These are phyloP conservation scores for Termitomyces sp. DNA, from an alignment of 768 basidiomycete species.

Conservation along the genomic window DNA sequence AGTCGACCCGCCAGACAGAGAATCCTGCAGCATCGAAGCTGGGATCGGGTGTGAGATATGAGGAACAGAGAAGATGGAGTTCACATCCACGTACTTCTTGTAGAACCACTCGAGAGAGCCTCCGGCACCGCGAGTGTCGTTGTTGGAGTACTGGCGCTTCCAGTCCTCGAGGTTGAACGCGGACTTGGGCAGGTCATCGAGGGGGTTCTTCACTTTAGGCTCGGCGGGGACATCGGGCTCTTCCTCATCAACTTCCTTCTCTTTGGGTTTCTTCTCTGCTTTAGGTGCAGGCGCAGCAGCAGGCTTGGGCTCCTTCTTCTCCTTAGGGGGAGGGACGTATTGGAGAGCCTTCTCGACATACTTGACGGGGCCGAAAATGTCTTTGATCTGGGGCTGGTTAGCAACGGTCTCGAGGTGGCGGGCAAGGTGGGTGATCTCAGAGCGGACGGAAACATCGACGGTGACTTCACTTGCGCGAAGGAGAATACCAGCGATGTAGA, in stretches of 20 bases:
- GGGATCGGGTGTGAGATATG: not conserved
- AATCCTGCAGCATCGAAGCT: constrained; percentile 89
- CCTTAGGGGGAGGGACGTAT: constrained; percentile 75
- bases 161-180: constrained; percentile 91
- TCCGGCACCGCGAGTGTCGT: constrained; percentile 83
- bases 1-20: constrained; percentile 90
- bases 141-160: constrained; percentile 98
- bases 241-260: constrained; percentile 67
- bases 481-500: constrained; percentile 62
- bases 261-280: constrained; percentile 62
- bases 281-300: constrained; percentile 50
- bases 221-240: constrained; percentile 72
- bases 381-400: constrained; percentile 78
- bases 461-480: constrained; percentile 49
- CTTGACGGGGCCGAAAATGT: constrained; percentile 55
- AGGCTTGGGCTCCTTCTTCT: constrained; percentile 67
- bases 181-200: constrained; percentile 87
- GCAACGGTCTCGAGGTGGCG: constrained; percentile 85
- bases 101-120: constrained; percentile 97
- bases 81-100: constrained; percentile 70
- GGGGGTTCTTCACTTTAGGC: constrained; percentile 93
- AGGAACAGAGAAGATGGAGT: not conserved
- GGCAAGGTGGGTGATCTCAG: constrained; percentile 70
- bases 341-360: constrained; percentile 70
- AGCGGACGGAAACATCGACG: constrained; percentile 65